Percentiles rank a stretch among this genome's conserved stretches.
Conservation (phyloP, 1,284 basidiomycete genomes). For the Cutaneotrichosporon sp. region DNA sequence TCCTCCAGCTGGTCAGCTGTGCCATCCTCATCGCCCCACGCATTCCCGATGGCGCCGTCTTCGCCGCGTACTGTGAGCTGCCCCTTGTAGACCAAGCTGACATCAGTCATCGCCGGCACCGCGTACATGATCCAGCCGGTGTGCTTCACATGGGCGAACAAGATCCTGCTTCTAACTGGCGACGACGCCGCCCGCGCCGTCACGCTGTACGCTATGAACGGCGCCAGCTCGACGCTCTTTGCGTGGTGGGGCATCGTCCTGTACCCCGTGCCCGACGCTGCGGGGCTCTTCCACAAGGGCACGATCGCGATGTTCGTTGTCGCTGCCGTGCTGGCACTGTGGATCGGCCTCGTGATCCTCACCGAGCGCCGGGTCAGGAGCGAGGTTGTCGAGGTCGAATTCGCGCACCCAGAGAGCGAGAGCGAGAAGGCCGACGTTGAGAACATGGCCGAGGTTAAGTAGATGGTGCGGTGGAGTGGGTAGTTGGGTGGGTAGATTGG, state of each 20-base stretch:
- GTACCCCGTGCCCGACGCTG: constrained; percentile 16
- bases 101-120: constrained; percentile 13
- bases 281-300: constrained; percentile 44
- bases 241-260: constrained; percentile 20
- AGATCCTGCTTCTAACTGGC: constrained; percentile 15
- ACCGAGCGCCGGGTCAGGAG: constrained; percentile 4
- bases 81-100: background rate
- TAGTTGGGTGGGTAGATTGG: too few species aligned
- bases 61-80: too few species aligned
- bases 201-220: constrained; percentile 25
- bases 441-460: background rate
- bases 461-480: background rate
- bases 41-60: too few species aligned
- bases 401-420: background rate
- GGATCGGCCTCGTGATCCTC: constrained; percentile 3
- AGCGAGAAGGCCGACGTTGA: background rate
- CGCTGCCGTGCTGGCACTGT: constrained; percentile 65
- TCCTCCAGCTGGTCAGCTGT: too few species aligned
- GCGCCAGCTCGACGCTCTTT: constrained; percentile 13
- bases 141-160: constrained; percentile 22
- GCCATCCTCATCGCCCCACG: too few species aligned
- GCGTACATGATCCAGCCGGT: constrained; percentile 24
- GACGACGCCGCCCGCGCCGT: constrained; percentile 22
- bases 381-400: too few species aligned
- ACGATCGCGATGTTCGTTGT: constrained; percentile 75